A percentile compares a stretch with the other conserved stretches of the same genome.
phyloP scores from a whole-genome alignment of 306 rosid genomes.

The Benincasa hispida region DNA sequence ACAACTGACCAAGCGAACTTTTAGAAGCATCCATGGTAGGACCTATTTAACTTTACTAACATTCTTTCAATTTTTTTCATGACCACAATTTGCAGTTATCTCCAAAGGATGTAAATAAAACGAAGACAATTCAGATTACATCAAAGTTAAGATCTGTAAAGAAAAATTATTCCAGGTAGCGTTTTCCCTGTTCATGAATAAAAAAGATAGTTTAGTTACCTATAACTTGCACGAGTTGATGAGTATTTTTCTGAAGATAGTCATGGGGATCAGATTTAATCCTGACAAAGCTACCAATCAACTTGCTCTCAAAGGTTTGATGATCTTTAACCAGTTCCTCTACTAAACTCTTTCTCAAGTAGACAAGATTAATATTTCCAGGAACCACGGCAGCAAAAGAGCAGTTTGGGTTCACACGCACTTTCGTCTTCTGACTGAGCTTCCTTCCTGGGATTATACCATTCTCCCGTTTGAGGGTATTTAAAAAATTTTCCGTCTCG shows the following conservation, averaged over 20 bases:
- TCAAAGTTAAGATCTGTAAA: neutral
- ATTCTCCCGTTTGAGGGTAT: slow-evolving; percentile 12
- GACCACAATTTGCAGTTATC: neutral
- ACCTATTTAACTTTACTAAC: neutral
- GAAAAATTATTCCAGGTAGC: neutral
- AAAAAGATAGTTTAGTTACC: slow-evolving; percentile 18
- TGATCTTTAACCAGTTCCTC: slow-evolving; percentile 41
- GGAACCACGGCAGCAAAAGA: slow-evolving; percentile 58
- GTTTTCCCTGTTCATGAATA: neutral
- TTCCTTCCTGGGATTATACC: slow-evolving; percentile 12
- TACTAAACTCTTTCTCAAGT: slow-evolving; percentile 48
- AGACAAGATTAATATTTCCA: slow-evolving; percentile 55
- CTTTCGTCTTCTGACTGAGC: slow-evolving; percentile 16
- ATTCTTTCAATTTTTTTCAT: neutral
- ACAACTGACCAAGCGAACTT: neutral
- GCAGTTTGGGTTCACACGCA: slow-evolving; percentile 30
- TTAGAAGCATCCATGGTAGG: neutral
- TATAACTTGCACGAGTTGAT: slow-evolving; percentile 63
- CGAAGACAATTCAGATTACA: neutral
- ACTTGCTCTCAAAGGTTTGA: slow-evolving; percentile 43
- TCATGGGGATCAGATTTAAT: slow-evolving; percentile 65
- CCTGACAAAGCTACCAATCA: slow-evolving; percentile 69
- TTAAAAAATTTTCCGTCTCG: slow-evolving; percentile 19
- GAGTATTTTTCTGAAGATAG: slow-evolving; percentile 66
- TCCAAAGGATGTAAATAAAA: neutral